Evolutionary conservation across 2,329 filamentous ascomycete species (phyloP), one percentile per base, ranked within the genome.

Genomic region (Rugonectria rugulosa): DNA sequence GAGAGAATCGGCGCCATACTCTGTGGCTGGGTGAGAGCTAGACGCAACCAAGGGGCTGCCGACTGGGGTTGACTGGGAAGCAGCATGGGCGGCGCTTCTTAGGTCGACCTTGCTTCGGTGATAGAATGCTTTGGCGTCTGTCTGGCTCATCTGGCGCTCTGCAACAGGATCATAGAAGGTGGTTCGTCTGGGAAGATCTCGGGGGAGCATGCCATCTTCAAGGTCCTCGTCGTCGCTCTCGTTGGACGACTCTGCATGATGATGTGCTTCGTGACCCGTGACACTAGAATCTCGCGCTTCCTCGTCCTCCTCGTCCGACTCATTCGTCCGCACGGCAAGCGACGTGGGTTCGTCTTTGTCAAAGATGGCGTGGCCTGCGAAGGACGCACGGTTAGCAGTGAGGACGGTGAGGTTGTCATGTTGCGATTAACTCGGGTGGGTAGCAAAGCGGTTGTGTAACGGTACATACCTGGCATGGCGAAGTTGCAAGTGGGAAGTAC

Each of bases 101-200:
- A 69, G 52, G 59, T 88, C 89, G 54, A 88, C 79, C 73, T 92
- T 90, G 74, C 91, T 92, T 63, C 91, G 84, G 76, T 97, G 94
- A 73, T 97, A 99, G 77, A 98, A 96, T 60, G 97, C 83, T 75
- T 97, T 98, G 56, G 94, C 91, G 72, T 99, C 95, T 21, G 91
- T 88, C 73, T 97, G 92, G 69, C 89, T 96, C 87, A 97, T 90
- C 69, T 94, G 91, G 68, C 95, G 96, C 75, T 99, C 95, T 48
- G 91, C 90, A 47, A 94, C 89, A 68, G 94, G 92, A 74, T 97
- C 93, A 76, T 96, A 97, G 71, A 92, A 96, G 17, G 93, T 91
- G 8, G 92, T 97, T 71, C 88, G 88, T 57, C 81, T 81, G 27
- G 84, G 85, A 47, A 85, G 70, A 68, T 88, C 86, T 58, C 86